Conservation (phyloP, 768 basidiomycete genomes). For the Lactarius trivialis region DNA sequence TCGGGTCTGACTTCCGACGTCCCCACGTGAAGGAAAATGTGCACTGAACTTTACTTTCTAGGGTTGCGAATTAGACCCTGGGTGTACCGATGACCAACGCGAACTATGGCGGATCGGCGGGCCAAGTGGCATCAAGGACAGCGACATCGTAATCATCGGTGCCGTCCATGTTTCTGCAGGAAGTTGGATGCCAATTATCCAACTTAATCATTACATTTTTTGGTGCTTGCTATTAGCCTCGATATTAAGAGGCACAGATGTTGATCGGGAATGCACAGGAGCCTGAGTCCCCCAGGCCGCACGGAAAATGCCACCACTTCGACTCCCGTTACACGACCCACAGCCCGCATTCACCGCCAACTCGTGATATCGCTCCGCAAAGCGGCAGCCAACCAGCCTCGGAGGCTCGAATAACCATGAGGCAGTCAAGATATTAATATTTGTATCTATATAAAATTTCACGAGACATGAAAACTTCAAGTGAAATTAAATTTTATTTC, state of each 20-base stretch:
- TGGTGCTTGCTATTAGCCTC: not conserved
- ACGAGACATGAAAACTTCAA: too few species aligned
- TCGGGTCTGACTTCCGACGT: not conserved
- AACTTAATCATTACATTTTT: not conserved
- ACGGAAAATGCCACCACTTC: too few species aligned
- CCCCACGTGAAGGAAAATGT: not conserved
- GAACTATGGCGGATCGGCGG: not conserved
- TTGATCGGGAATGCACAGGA: not conserved
- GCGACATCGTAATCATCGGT: not conserved
- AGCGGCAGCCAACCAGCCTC: too few species aligned
- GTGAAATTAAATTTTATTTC: too few species aligned
- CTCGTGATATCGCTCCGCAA: too few species aligned
- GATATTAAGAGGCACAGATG: not conserved
- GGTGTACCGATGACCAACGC: not conserved
- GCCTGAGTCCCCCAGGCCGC: too few species aligned
- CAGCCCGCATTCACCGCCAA: too few species aligned
- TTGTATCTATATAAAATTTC: too few species aligned
- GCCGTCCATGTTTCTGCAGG: not conserved
- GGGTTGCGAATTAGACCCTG: not conserved
- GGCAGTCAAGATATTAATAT: too few species aligned
- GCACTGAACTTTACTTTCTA: not conserved
- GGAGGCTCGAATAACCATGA: too few species aligned
- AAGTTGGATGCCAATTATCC: not conserved
- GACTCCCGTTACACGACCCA: too few species aligned
- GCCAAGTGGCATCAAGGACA: not conserved